Base-by-base conservation (phyloP, 148 eudicot species). In the Fagopyrum tataricum region DNA sequence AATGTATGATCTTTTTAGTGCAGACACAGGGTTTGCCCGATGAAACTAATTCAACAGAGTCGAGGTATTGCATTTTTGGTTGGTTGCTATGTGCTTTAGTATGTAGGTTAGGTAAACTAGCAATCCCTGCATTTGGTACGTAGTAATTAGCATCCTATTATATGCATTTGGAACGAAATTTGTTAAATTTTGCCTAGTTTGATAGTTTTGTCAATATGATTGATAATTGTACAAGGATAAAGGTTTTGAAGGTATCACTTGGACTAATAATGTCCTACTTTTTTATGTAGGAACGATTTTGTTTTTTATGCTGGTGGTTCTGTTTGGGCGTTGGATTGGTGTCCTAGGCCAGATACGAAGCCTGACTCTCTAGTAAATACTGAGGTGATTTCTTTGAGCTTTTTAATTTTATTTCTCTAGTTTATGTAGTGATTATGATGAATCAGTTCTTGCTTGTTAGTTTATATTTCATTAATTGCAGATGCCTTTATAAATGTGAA, bases 311-410 rank as follows among this genome's bases (percentile, higher is more conserved):
- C 80, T 46, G 98, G 98, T 72, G 97, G 98, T 66, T 71, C 78
- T 41, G 89, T 91, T 67, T 91, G 91, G 89, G 93, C 91, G 48
- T 68, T 95, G 84, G 98, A 95, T 81, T 95, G 98, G 98, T 87
- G 98, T 74, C 93, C 97, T 15, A 84, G 88, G 82, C 84, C 70
- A 66, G 81, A 85, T 73, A 69, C 70, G 67, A 78, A 43, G 74
- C 72, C 86, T 74, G 77, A 79, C 41, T 72, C 67, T 80, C 77
- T 72, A 69, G 62, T 79, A 51, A 85, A 76, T 21, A 80, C 71
- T 67, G 94, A 95, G 98, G 98, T 94, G 83, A 31, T 75, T 23
- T 48, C 31, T 61, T 52, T 51, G 10, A 41, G 14, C 67, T 21
- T 42, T 58, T 39, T 23, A 55, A 42, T 55, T 41, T 47, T 0